Evolutionary conservation across 2,329 filamentous ascomycete species (phyloP), one percentile per base, ranked within the genome.

Genomic region (Hypoxylon sp.): DNA sequence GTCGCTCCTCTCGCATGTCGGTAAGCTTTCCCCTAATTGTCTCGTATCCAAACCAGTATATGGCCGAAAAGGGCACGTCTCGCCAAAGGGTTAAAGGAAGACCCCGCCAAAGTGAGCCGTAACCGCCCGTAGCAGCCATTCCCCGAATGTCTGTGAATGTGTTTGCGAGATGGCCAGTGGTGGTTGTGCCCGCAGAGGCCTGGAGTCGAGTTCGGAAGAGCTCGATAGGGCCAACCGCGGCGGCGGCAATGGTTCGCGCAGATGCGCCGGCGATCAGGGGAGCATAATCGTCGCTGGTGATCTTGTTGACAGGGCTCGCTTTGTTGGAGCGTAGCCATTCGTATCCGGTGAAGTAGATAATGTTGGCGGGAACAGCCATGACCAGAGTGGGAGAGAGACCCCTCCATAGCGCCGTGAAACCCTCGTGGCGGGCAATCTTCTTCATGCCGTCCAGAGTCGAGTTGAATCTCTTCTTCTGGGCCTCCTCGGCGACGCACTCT

Each of bases 31-130:
- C 86, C 49, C 92, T 87, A 52, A 94, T 88, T 15, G 85, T 87
- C 78, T 99, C 95, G 73, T 99, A 99, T 10, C 95, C 94, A 87
- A 90, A 96, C 95, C 95, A 99, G 78, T 99, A 99, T 40, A 99
- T 84, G 3, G 90, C 95, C 0, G 94, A 98, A 70, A 99, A 99
- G 0, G 95, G 95, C 0, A 98, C 95, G 71, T 99, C 95, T 63
- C 95, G 85, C 95, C 95, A 99, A 55, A 99, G 83, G 0, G 94
- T 98, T 67, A 99, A 79, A 0, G 89, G 92, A 52, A 99, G 77
- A 0, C 95, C 95, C 54, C 94, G 84, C 95, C 95, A 99, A 0
- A 99, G 79, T 1, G 92, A 91, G 1, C 83, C 82, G 66, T 95
- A 92, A 2, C 95, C 95, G 60, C 91, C 83, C 0, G 78, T 77